Conservation (phyloP, 768 basidiomycete species). For the Exsudoporus frostii region DNA sequence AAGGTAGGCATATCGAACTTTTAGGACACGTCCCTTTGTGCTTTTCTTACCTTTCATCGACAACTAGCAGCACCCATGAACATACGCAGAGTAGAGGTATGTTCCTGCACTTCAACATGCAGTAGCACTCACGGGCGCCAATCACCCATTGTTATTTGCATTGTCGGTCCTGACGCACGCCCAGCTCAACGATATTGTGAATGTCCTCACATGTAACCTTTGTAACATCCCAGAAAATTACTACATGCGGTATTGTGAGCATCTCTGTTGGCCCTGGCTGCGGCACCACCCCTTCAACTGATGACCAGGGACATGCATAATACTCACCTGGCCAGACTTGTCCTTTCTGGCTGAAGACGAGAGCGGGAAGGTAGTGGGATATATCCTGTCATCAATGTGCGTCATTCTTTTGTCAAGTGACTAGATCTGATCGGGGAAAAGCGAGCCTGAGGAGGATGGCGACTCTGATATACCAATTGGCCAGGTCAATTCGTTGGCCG, state of each 20-base stretch:
- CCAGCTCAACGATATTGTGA: constrained; percentile 46
- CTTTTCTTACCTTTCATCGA: not conserved
- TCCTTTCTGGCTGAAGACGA: constrained; percentile 53
- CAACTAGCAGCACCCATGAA: constrained; percentile 18
- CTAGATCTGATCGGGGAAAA: constrained; percentile 7
- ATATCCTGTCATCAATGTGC: constrained; percentile 55
- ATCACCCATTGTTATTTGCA: not conserved
- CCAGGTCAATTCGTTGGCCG: constrained; percentile 29
- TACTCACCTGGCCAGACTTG: constrained; percentile 50
- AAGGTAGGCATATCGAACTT: not conserved
- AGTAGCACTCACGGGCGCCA: not conserved
- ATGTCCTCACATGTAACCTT: constrained; percentile 50
- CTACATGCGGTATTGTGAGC: constrained; percentile 31
- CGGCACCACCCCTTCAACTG: constrained; percentile 1
- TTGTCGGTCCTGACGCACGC: not conserved
- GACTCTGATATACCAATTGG: constrained; percentile 15
- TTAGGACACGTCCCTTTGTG: not conserved
- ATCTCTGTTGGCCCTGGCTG: not conserved
- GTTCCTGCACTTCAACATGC: not conserved
- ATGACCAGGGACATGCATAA: constrained; percentile 42
- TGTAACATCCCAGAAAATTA: constrained; percentile 54
- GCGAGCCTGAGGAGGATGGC: constrained; percentile 22
- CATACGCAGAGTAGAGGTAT: constrained; percentile 29
- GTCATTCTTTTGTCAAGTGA: constrained; percentile 12
- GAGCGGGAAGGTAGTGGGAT: constrained; percentile 49